A percentile compares a stretch with the other conserved stretches of the same genome.
Evolutionary conservation across 495 filamentous ascomycete species (phyloP).

Genomic region (Daldinia grandis): DNA sequence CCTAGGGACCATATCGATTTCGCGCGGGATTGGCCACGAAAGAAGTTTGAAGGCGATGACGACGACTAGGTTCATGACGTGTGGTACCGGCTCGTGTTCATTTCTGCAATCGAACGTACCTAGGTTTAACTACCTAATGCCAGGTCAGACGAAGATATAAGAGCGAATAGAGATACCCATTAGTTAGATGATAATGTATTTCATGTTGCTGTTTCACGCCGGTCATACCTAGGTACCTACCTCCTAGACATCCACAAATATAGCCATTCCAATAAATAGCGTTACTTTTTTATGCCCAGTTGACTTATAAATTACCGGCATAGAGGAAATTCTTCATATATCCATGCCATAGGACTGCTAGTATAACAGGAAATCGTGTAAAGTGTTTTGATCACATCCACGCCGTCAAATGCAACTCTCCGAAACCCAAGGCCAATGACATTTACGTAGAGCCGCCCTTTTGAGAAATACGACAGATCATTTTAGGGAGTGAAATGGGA

Average conservation of each 20-base stretch:
- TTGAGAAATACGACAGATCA: background rate
- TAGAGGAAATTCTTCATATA: no score
- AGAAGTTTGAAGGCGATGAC: constrained; percentile 50
- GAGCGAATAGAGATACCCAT: constrained; percentile 1
- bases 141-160: background rate
- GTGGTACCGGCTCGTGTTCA: background rate
- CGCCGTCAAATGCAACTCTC: background rate
- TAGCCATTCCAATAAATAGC: no score
- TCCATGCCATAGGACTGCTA: background rate
- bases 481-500: background rate
- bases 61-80: constrained; percentile 25
- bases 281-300: no score
- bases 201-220: background rate
- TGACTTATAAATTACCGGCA: no score
- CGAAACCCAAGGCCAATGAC: background rate
- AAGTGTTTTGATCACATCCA: background rate
- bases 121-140: background rate
- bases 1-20: constrained; percentile 87
- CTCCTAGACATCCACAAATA: no score
- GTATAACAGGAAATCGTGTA: background rate
- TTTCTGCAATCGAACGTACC: background rate
- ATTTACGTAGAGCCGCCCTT: background rate
- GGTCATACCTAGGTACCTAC: no score
- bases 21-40: constrained; percentile 89
- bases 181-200: background rate